Evolutionary conservation across 225 moss, liverwort and hornwort species (phyloP).

Genomic region (Takakia lepidozioides): DNA sequence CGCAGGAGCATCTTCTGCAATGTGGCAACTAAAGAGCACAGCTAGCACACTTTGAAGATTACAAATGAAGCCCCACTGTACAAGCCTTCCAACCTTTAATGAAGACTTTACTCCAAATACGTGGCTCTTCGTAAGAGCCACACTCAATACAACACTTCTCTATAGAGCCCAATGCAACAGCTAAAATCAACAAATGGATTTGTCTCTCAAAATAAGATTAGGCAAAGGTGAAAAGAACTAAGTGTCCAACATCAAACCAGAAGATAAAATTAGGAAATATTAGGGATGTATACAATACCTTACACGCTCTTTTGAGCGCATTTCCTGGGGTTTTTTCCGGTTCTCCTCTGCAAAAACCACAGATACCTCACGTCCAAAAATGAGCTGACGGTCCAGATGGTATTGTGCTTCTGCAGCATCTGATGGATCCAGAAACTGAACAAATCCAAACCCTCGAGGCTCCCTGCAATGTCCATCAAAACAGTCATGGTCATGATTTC

Average conservation of each 20-base stretch:
- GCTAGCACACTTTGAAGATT: no score
- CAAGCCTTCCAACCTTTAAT: no score
- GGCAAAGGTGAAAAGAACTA: not conserved
- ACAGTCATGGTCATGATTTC: no score
- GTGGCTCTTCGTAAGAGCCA: no score
- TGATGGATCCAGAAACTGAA: slow-evolving; percentile 81
- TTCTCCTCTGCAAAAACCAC: slow-evolving; percentile 97
- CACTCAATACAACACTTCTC: no score
- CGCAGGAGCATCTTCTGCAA: no score
- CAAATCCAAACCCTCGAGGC: slow-evolving; percentile 90
- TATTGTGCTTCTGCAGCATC: slow-evolving; percentile 97
- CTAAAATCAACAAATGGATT: no score
- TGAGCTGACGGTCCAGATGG: slow-evolving; percentile 73
- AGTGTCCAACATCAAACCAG: not conserved
- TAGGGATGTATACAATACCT: slow-evolving; percentile 19
- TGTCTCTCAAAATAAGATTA: not conserved
- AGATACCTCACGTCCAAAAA: slow-evolving; percentile 82
- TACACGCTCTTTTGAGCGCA: slow-evolving; percentile 81
- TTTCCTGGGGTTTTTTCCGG: slow-evolving; percentile 94
- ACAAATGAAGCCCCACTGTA: no score
- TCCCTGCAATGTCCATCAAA: slow-evolving; percentile 24
- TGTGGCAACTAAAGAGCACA: no score
- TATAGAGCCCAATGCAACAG: no score
- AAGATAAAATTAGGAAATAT: no score
- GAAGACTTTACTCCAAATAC: no score